Conservation (phyloP, 345 rosid genomes). For the Gossypium ekmanianum region DNA sequence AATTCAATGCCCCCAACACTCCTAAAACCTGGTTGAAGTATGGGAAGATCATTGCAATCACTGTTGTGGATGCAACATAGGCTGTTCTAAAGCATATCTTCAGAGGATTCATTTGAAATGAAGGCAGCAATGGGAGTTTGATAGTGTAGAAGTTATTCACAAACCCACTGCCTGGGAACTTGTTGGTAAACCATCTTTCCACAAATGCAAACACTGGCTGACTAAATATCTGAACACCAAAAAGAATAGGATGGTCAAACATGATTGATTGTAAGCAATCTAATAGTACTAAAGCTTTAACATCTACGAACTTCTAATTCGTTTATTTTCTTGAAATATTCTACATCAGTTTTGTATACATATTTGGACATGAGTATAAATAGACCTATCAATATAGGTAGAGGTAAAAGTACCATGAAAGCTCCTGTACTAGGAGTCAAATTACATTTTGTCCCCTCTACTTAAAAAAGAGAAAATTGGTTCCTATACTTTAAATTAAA, state of each 20-base stretch:
- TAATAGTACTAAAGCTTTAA: too few species aligned
- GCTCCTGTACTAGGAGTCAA: too few species aligned
- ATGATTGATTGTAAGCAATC: background rate
- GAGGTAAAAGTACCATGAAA: too few species aligned
- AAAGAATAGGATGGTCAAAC: constrained; percentile 1
- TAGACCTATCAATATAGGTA: background rate
- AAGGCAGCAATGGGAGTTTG: constrained; percentile 28
- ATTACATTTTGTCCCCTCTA: too few species aligned
- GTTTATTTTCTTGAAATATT: too few species aligned
- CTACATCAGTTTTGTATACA: too few species aligned
- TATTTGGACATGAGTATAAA: too few species aligned
- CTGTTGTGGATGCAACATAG: constrained; percentile 43
- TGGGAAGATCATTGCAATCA: constrained; percentile 44
- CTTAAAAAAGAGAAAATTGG: too few species aligned
- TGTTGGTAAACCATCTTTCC: constrained; percentile 48
- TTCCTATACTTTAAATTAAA: too few species aligned
- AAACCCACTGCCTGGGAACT: constrained; percentile 35
- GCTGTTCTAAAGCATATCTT: constrained; percentile 44
- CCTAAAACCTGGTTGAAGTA: constrained; percentile 62
- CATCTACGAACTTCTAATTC: too few species aligned
- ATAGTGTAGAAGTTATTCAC: constrained; percentile 37
- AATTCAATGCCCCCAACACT: constrained; percentile 57
- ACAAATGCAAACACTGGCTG: constrained; percentile 62
- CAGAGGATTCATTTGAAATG: constrained; percentile 32
- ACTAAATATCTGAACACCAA: constrained; percentile 41